A percentile compares a stretch with the other conserved stretches of the same genome.
Conservation (phyloP, 306 rosid species). For the Gynostemma pentaphyllum region DNA sequence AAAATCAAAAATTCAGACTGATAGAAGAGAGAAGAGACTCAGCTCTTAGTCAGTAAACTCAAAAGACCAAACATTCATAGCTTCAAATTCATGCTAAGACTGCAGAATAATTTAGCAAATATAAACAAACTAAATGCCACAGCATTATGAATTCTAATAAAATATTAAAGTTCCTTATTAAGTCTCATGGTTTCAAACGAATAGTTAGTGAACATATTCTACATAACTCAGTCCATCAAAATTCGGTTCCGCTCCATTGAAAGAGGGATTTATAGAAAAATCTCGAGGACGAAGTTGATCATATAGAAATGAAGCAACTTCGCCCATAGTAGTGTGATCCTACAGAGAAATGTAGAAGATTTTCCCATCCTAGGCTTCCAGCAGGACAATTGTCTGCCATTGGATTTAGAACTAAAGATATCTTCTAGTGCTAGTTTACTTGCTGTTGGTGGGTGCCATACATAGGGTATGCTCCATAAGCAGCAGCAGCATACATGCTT, state of each 20-base stretch:
- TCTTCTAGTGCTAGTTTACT: conserved; percentile 43
- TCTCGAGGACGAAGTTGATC: not conserved
- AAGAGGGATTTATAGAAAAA: conserved; percentile 48
- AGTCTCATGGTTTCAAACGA: conserved; percentile 33
- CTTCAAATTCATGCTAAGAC: conserved; percentile 1
- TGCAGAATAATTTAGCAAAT: not conserved
- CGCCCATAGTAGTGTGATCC: not conserved
- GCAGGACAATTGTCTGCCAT: not conserved
- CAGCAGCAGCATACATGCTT: conserved; percentile 39
- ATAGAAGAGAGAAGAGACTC: too few relatives aligned
- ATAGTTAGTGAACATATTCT: conserved; percentile 45
- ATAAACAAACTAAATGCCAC: conserved; percentile 2
- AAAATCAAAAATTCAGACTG: too few relatives aligned
- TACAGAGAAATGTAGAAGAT: conserved; percentile 7
- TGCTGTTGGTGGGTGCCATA: conserved; percentile 88
- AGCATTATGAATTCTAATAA: conserved; percentile 5
- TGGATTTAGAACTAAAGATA: not conserved
- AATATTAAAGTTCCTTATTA: conserved; percentile 22
- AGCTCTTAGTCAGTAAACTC: too few relatives aligned
- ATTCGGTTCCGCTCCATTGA: conserved; percentile 73
- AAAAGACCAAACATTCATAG: not conserved
- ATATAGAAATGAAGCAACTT: conserved; percentile 5
- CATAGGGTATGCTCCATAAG: conserved; percentile 78
- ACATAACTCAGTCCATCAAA: conserved; percentile 56
- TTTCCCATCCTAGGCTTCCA: conserved; percentile 3